Percentiles rank a stretch among this genome's conserved stretches.
Conservation (phyloP, 2,329 filamentous ascomycete species). For the Colletotrichum lini region DNA sequence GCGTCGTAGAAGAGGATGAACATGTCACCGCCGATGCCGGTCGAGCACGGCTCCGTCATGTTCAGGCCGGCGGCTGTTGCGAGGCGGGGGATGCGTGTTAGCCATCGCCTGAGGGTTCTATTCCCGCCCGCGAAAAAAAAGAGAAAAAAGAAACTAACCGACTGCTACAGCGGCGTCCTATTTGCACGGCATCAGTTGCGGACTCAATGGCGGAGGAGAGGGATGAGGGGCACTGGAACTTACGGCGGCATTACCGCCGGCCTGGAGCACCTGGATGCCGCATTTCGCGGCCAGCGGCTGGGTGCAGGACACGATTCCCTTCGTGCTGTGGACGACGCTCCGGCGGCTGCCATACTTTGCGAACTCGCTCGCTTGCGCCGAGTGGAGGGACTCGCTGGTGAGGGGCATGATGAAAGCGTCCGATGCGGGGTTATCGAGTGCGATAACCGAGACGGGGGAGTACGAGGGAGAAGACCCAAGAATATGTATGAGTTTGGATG, state of each 20-base stretch:
- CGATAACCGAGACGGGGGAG: slow-evolving; percentile 9
- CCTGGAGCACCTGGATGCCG: slow-evolving; percentile 85
- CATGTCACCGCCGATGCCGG: slow-evolving; percentile 97
- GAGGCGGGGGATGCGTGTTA: slow-evolving; percentile 3
- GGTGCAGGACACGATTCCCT: slow-evolving; percentile 90
- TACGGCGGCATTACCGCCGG: slow-evolving; percentile 94
- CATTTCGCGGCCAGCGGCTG: slow-evolving; percentile 92
- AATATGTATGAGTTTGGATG: neutral
- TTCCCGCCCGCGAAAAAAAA: too few species aligned
- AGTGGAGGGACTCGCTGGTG: slow-evolving; percentile 62
- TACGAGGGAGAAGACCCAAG: neutral
- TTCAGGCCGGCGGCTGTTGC: slow-evolving; percentile 86
- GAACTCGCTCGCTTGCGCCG: slow-evolving; percentile 64
- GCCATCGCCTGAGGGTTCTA: neutral
- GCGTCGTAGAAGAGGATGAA: slow-evolving; percentile 96
- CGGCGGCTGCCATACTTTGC: slow-evolving; percentile 82
- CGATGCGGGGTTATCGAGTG: slow-evolving; percentile 34
- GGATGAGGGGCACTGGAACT: slow-evolving; percentile 52
- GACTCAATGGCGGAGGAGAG: neutral
- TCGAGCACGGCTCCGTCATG: slow-evolving; percentile 92
- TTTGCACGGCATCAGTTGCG: slow-evolving; percentile 32
- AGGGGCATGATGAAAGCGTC: slow-evolving; percentile 59
- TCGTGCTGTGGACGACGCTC: slow-evolving; percentile 93
- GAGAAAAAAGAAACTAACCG: slow-evolving; percentile 63
- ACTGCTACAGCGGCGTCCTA: slow-evolving; percentile 97